Percentiles rank a stretch among this genome's conserved stretches.
Conservation (phyloP, 805 yeast species). For the Schwanniomyces pseudopolymorphus region DNA sequence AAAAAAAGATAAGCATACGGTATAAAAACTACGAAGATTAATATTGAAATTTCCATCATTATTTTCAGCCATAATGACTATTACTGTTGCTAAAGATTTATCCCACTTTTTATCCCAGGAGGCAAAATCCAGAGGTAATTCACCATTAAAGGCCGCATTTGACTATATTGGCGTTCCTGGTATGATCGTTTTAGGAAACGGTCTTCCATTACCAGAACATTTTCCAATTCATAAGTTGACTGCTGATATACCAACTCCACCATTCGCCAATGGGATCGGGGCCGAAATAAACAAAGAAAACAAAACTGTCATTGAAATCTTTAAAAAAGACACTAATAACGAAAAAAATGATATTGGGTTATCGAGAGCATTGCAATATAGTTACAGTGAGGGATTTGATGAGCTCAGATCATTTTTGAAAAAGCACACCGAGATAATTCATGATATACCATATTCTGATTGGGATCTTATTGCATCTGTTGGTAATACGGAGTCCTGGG, state of each 20-base stretch:
- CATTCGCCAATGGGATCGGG: conserved; percentile 76
- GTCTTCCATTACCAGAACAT: conserved; percentile 85
- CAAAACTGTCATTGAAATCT: conserved; percentile 41
- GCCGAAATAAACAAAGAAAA: conserved; percentile 49
- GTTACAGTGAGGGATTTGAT: conserved; percentile 77
- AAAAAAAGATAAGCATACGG: neutral
- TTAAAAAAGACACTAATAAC: conserved; percentile 28
- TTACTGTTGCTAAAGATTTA: conserved; percentile 63
- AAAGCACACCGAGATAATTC: conserved; percentile 66
- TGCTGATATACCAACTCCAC: conserved; percentile 74
- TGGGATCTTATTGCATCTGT: conserved; percentile 73
- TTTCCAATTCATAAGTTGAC: conserved; percentile 85
- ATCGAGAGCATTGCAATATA: conserved; percentile 88
- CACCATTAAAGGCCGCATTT: conserved; percentile 84
- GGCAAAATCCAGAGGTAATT: conserved; percentile 70
- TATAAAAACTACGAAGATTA: too few species aligned
- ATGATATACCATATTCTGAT: conserved; percentile 46
- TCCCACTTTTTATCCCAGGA: conserved; percentile 68
- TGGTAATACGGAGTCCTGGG: conserved; percentile 93
- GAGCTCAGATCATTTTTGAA: conserved; percentile 65
- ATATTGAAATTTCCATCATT: too few species aligned
- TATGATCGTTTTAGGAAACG: conserved; percentile 90
- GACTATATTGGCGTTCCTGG: conserved; percentile 71
- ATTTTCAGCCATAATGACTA: conserved; percentile 16
- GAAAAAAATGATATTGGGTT: conserved; percentile 60